Base-by-base conservation (phyloP, 257 asterid genomes). In the Rehmannia glutinosa region DNA sequence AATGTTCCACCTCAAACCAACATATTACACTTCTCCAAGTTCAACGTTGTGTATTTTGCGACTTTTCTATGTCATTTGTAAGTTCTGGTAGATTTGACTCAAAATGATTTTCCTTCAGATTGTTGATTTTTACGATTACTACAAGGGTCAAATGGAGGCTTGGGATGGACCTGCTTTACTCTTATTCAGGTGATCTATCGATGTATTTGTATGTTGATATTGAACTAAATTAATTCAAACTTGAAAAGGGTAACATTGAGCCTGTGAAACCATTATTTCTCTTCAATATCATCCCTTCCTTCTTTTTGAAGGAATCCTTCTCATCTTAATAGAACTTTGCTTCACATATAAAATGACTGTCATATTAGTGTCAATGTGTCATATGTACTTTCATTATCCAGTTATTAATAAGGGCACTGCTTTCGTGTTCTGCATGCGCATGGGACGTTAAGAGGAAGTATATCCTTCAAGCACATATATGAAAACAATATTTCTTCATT, bases 161-260 rank as follows among this genome's bases (percentile, higher is more conserved):
- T 94, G 99, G 99, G 99, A 94, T 80, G 99, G 99, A 70, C 99
- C 99, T 80, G 99, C 99, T 71, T 84, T 94, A 77, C 87, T 94
- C 55, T 80, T 94, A 80, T 94, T 94, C 91, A 88, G 99, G 99
- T 94, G 80, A 83, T 60, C 21, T 64, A 45, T 42, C 65, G 55
- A 42, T 64, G 64, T 62, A 30, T 28, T 27, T 38, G 39, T 45
- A 27, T 55, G 20, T 17, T 72, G 50, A 38, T 32, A 60, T 62
- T 45, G 39, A 67, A 42, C 49, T 41, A 49, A 20, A 51, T 51
- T 38, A 25, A 64, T 68, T 11, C 63, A 15, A 28, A 60, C 38
- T 49, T 42, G 3, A 30, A 21, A 69, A 35, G 30, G 52, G 68
- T 35, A 32, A 32, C 38, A 4, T 47, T 35, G 62, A 74, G 61